phyloP scores from a whole-genome alignment of 371 early-diverging fungal species.

The Lichtheimia corymbifera region DNA sequence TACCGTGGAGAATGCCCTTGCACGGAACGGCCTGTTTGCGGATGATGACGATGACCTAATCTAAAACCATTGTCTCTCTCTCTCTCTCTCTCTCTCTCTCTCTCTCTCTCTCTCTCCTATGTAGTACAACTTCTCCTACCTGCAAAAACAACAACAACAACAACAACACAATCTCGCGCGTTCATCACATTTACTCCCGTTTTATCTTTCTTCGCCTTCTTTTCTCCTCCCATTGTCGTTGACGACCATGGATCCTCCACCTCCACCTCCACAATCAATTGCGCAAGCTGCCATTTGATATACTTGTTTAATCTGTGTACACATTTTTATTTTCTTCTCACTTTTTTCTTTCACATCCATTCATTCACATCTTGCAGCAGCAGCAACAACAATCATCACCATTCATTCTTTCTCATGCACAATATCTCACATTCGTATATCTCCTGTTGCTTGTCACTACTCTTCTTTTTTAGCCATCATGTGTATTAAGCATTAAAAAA shows the following conservation, averaged over 20 bases:
- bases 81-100: slow-evolving; percentile 1
- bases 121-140: neutral
- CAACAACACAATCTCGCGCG: too few species aligned
- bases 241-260: neutral
- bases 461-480: too few species aligned
- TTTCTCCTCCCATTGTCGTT: too few species aligned
- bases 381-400: too few species aligned
- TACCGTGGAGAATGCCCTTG: slow-evolving; percentile 31
- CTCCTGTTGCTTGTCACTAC: neutral
- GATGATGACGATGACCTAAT: slow-evolving; percentile 12
- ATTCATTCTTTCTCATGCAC: neutral
- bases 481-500: too few species aligned
- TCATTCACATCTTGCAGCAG: neutral
- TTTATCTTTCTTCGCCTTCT: too few species aligned
- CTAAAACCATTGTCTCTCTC: slow-evolving; percentile 8
- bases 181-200: too few species aligned
- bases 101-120: neutral
- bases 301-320: slow-evolving; percentile 29
- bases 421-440: slow-evolving; percentile 8
- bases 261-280: neutral
- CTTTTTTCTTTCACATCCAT: slow-evolving; percentile 14
- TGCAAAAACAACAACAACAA: too few species aligned
- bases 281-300: slow-evolving; percentile 17
- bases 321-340: slow-evolving; percentile 27
- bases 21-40: slow-evolving; percentile 38